Evolutionary conservation across 805 yeast species (phyloP), one percentile per base, ranked within the genome.

Genomic region (Myxozyma monticola): DNA sequence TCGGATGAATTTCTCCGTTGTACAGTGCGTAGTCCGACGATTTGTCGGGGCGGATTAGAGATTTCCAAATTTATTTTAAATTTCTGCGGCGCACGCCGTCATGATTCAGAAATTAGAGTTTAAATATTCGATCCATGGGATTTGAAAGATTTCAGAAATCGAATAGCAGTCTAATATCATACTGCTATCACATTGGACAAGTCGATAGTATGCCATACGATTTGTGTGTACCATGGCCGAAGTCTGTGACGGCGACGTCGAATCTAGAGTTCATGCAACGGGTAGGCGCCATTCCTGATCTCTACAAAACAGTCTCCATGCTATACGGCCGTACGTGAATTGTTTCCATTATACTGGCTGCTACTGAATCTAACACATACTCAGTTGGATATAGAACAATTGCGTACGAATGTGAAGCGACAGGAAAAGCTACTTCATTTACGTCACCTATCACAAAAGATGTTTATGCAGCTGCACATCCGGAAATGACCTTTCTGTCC

Each of bases 361-460:
- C 12, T 43, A 10, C 5, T 4, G 12, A 25, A 15, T 33, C 42
- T 42, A 26, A 45, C 24, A 7, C 5, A 14, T 12, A 9, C 10
- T 4, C 25, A 57, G 62, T 49, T 10, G 93, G 91, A 9, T 88
- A 88, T 63, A 78, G 85, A 0, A 85, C 83, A 58, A 74, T 87
- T 2, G 97, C 91, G 1, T 68, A 90, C 43, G 89, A 88, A 66
- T 82, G 82, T 61, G 75, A 49, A 33, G 45, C 58, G 38, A 51
- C 61, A 6, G 64, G 60, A 15, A 65, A 62, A 38, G 40, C 61
- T n/a, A 42, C 63, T 6, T 26, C 63, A 4, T 37, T 37, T 6
- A 44, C 41, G 25, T 53, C 44, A 3, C 51, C 57, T 8, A 54
- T 56, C 26, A 46, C 12, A 8, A 22, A 7, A 15, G 45, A 37